A percentile compares a stretch with the other conserved stretches of the same genome.
Conservation (phyloP, 768 basidiomycete species). For the Termitomyces sp. region DNA sequence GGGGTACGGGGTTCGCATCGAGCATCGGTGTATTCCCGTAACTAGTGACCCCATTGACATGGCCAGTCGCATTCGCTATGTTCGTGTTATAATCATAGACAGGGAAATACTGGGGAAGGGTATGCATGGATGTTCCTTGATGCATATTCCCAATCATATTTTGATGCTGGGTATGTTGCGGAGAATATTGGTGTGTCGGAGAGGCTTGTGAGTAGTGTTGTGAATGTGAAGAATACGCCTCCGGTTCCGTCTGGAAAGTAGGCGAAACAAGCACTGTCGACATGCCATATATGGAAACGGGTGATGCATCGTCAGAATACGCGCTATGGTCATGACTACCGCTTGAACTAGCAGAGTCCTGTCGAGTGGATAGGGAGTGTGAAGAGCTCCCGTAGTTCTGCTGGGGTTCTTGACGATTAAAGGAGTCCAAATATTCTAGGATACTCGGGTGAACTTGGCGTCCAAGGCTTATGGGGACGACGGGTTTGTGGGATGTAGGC, state of each 20-base stretch:
- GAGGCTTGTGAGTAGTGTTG: conserved; percentile 18
- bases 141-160: conserved; percentile 9
- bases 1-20: conserved; percentile 32
- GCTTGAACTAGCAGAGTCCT: conserved; percentile 9
- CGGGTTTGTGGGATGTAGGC: conserved; percentile 64
- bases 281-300: conserved; percentile 43
- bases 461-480: conserved; percentile 61
- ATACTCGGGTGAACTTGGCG: conserved; percentile 56
- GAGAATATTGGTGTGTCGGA: conserved; percentile 7
- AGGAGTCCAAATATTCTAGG: conserved; percentile 64
- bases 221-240: conserved; percentile 25
- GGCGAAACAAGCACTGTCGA: conserved; percentile 27
- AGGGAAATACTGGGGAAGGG: conserved; percentile 67
- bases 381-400: conserved; percentile 11
- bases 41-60: conserved; percentile 10
- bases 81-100: conserved; percentile 64
- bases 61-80: conserved; percentile 17
- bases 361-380: background rate
- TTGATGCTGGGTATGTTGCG: conserved; percentile 16
- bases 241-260: conserved; percentile 27
- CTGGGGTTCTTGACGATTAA: conserved; percentile 28
- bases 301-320: conserved; percentile 28
- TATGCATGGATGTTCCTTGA: conserved; percentile 10
- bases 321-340: conserved; percentile 6
- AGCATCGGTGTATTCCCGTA: conserved; percentile 27